phyloP scores from a whole-genome alignment of 768 basidiomycete genomes.

The Phaeotremella skinneri region DNA sequence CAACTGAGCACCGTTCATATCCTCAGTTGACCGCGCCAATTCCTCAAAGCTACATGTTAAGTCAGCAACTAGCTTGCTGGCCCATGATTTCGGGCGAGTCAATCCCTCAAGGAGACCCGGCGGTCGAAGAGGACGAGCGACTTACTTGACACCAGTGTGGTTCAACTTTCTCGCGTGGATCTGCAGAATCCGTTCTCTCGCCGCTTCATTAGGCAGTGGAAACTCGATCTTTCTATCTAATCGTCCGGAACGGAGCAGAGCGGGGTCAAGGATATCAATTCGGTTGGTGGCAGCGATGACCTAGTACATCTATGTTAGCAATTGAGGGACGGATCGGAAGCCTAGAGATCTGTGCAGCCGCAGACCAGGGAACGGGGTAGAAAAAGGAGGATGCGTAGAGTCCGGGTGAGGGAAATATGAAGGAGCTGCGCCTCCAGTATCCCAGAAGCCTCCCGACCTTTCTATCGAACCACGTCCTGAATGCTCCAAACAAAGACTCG shows the following conservation, averaged over 20 bases:
- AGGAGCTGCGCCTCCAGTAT: too few relatives aligned
- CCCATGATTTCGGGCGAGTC: too few relatives aligned
- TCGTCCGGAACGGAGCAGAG: conserved; percentile 95
- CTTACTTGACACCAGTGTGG: conserved; percentile 73
- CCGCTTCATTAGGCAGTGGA: conserved; percentile 91
- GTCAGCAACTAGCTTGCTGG: too few relatives aligned
- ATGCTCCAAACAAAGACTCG: neutral
- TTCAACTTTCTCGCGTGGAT: conserved; percentile 98
- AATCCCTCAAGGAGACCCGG: too few relatives aligned
- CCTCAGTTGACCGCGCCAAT: conserved; percentile 91
- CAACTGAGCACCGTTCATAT: conserved; percentile 77
- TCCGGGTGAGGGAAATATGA: conserved; percentile 8
- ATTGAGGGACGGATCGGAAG: too few relatives aligned
- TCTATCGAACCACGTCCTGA: neutral
- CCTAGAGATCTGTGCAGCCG: too few relatives aligned
- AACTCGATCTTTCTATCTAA: conserved; percentile 99
- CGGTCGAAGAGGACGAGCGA: neutral
- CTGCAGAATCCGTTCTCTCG: conserved; percentile 92
- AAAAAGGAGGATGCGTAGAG: neutral
- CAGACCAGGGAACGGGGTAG: neutral
- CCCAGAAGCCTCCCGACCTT: neutral
- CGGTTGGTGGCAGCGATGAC: conserved; percentile 98
- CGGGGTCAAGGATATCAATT: conserved; percentile 97
- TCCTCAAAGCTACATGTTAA: conserved; percentile 76
- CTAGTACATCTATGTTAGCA: too few relatives aligned